A percentile compares a stretch with the other conserved stretches of the same genome.
Evolutionary conservation across 2,329 filamentous ascomycete species (phyloP).

Genomic region (Penicillium sp.): DNA sequence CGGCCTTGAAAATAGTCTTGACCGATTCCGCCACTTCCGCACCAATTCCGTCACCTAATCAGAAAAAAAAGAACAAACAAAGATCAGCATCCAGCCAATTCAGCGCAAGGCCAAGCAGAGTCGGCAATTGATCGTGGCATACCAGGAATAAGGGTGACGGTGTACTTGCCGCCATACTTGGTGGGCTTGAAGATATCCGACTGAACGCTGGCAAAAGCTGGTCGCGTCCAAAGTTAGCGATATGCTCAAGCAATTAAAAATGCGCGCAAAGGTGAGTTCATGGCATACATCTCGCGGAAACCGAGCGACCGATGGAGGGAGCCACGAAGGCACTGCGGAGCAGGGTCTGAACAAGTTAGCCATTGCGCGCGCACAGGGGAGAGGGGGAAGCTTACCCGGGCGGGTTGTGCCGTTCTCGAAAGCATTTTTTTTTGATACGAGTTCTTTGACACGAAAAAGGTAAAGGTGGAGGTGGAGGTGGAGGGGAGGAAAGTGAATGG

Average conservation of each 20-base stretch:
- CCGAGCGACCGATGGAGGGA: conserved; percentile 48
- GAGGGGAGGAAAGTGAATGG: conserved; percentile 12
- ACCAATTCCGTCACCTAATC: conserved; percentile 83
- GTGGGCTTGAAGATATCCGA: conserved; percentile 98
- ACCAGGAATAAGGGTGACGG: conserved; percentile 95
- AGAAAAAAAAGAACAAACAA: neutral
- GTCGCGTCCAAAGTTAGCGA: conserved; percentile 21
- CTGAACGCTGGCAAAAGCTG: conserved; percentile 74
- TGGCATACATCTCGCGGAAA: conserved; percentile 54
- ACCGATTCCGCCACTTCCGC: conserved; percentile 97
- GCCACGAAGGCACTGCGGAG: conserved; percentile 54
- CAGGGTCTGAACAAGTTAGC: conserved; percentile 52
- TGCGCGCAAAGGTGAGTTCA: conserved; percentile 1
- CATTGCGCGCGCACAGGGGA: conserved; percentile 31
- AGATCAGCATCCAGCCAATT: conserved; percentile 11
- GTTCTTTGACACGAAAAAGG: conserved; percentile 18
- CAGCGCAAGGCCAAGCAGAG: neutral
- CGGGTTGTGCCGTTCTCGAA: conserved; percentile 41
- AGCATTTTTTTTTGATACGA: conserved; percentile 33
- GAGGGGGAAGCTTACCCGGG: conserved; percentile 41
- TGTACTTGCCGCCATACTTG: conserved; percentile 99
- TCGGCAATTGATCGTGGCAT: conserved; percentile 22
- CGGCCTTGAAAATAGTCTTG: conserved; percentile 99
- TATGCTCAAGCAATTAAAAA: neutral
- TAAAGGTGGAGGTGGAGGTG: conserved; percentile 10